Percentiles rank a stretch among this genome's conserved stretches.
Conservation (phyloP, 73 alveolate genomes). For the Halteria grandinella region DNA sequence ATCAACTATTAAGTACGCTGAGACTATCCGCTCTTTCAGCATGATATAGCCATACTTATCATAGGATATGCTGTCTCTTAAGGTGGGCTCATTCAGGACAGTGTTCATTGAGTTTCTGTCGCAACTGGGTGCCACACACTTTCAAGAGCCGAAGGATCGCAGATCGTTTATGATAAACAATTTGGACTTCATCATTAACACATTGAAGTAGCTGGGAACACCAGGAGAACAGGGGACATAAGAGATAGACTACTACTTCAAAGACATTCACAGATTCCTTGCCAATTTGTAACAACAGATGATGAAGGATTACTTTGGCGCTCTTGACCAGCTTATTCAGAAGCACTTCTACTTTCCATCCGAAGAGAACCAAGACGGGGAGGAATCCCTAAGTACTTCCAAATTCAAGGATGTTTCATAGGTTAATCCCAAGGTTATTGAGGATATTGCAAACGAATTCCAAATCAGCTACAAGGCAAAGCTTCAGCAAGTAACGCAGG, state of each 20-base stretch:
- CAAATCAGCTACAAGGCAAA: slow-evolving; percentile 30
- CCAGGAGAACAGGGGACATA: slow-evolving; percentile 44
- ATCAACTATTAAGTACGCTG: slow-evolving; percentile 49
- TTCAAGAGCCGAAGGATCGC: slow-evolving; percentile 42
- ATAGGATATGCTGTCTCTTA: slow-evolving; percentile 54
- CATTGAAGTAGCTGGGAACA: slow-evolving; percentile 19
- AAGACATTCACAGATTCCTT: not conserved
- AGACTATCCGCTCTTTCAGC: slow-evolving; percentile 38
- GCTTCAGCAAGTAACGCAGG: slow-evolving; percentile 36
- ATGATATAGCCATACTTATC: slow-evolving; percentile 44
- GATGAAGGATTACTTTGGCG: slow-evolving; percentile 46
- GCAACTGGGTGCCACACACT: slow-evolving; percentile 20
- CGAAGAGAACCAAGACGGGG: not conserved
- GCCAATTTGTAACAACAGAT: not conserved
- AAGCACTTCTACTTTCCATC: slow-evolving; percentile 7
- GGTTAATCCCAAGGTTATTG: slow-evolving; percentile 26
- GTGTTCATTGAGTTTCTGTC: slow-evolving; percentile 4
- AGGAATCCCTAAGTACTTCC: not conserved
- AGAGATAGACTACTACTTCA: slow-evolving; percentile 26
- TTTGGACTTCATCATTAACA: not conserved
- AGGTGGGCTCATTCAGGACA: slow-evolving; percentile 41
- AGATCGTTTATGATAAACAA: slow-evolving; percentile 39
- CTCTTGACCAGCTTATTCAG: slow-evolving; percentile 32
- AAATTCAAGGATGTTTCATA: slow-evolving; percentile 17
- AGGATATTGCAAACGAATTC: slow-evolving; percentile 50